A percentile compares a stretch with the other conserved stretches of the same genome.
Evolutionary conservation across 495 filamentous ascomycete species (phyloP).

Genomic region (Neurospora pannonica): DNA sequence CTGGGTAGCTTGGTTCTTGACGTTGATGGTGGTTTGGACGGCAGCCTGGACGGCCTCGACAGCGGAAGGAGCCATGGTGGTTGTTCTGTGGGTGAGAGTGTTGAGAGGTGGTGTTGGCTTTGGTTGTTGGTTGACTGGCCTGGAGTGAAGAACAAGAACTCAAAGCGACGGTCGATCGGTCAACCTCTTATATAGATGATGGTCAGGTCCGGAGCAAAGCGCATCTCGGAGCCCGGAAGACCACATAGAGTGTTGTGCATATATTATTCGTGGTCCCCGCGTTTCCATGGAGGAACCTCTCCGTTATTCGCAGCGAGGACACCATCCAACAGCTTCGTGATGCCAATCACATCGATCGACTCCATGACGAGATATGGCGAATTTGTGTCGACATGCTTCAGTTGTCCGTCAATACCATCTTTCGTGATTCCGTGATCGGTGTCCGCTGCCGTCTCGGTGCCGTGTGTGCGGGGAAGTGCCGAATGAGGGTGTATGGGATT

Average conservation of each 20-base stretch:
- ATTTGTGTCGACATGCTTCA: background rate
- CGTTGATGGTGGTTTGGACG: constrained; percentile 4
- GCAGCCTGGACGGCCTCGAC: constrained; percentile 10
- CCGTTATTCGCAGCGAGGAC: background rate
- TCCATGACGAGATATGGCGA: background rate
- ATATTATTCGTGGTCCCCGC: background rate
- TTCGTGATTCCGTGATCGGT: background rate
- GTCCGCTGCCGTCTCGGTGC: background rate
- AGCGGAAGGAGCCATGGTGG: constrained; percentile 25
- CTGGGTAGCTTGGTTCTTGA: background rate
- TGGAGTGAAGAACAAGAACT: background rate
- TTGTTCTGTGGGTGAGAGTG: background rate
- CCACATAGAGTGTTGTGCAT: background rate
- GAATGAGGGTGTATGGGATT: background rate
- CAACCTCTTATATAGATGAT: background rate
- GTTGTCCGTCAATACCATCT: background rate
- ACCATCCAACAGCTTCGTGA: background rate
- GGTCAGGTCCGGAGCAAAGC: background rate
- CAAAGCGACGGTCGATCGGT: background rate
- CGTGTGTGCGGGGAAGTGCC: background rate
- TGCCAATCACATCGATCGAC: background rate
- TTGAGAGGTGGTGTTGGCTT: background rate
- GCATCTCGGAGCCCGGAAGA: background rate
- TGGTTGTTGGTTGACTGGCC: background rate
- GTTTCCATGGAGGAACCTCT: background rate